Base-by-base conservation (phyloP, 1,284 basidiomycete species). In the Ustilago hordei region DNA sequence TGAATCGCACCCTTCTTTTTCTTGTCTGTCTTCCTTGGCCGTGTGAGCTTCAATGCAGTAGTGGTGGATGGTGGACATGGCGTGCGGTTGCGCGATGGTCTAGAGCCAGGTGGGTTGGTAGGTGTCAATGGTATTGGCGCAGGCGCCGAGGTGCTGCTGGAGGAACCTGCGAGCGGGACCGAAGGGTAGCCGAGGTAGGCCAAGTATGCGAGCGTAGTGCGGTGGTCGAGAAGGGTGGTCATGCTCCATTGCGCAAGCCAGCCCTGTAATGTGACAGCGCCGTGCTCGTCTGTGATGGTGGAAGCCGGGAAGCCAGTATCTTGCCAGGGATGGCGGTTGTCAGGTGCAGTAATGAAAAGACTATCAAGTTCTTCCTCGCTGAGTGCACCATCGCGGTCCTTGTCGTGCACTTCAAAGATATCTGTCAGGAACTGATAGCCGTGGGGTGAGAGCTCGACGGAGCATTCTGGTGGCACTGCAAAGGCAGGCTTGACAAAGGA, bases 171-270 rank as follows among this genome's bases (percentile, higher is more conserved):
- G 23, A 65, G 52, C 17, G 80, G 73, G 64, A 83, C 81, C 8
- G 77, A 79, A 0, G 92, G 91, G 85, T 94, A 95, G 45, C 93
- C 94, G 39, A 95, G 89, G 84, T 98, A 97, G 17, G 95, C 95
- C n/a, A 99, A 91, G 86, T 98, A 98, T 31, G 94, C 93, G 28
- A 99, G 88, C 0, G 96, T 97, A 28, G 93, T 93, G 84, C 91
- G 92, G 81, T 95, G 92, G 82, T 98, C 94, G 17, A 99, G 89
- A 2, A 99, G 89, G 1, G 96, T 99, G 1, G 95, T 97, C 95
- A 98, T 98, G 85, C 94, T 97, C 96, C 96, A 99, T 86, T 98
- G 95, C 31, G 96, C 96, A 17, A 99, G 88, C 96, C 96, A 99
- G 8, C 95, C 95, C 87, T 98, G 96, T 56, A 99, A 87, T 17